Evolutionary conservation across 2,329 filamentous ascomycete species (phyloP), one percentile per base, ranked within the genome.

Genomic region (Paecilomyces sp.): DNA sequence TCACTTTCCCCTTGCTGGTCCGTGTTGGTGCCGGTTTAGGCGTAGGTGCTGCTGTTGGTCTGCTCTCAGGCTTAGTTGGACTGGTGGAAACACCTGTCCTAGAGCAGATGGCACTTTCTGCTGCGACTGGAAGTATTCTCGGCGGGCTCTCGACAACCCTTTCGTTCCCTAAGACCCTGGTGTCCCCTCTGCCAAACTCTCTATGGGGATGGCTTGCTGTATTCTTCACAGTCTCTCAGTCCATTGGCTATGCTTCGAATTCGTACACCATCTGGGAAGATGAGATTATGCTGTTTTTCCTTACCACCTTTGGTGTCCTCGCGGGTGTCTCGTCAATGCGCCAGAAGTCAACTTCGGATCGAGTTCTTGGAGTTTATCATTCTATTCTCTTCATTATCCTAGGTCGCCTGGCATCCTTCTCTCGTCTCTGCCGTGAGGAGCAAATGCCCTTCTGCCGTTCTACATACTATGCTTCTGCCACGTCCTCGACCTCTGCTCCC

Each of bases 241-340:
- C 92, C n/a, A 80, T 90, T 57, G 93, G 94, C 7, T 99, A 97
- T 72, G 93, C 93, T 0, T 94, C 94, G 3, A 99, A 99, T 76
- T 99, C 94, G 0, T 99, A 92, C 76, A 97, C 93, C 0, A 96
- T 99, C 65, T 99, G 94, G 92, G 94, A 99, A 77, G 94, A 99
- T 70, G 90, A 91, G 13, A 97, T 97, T 59, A 82, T 96, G 3
- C 81, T 96, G 2, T 96, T 96, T 78, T 93, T 97, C 77, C 84
- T 97, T 60, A 86, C 87, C 1, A 94, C 92, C 0, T 97, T 97
- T 71, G 92, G 92, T 31, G 75, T 92, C 6, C 81, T 88, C n/a
- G 85, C 88, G 36, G 83, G 89, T 12, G 75, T 91, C 12, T 87
- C 88, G 1, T 92, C 92, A 0, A 82, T 96, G 68, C 85, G 90